Evolutionary conservation across 2,329 filamentous ascomycete genomes (phyloP).

Genomic region (Macrophomina pseudophaseolina): DNA sequence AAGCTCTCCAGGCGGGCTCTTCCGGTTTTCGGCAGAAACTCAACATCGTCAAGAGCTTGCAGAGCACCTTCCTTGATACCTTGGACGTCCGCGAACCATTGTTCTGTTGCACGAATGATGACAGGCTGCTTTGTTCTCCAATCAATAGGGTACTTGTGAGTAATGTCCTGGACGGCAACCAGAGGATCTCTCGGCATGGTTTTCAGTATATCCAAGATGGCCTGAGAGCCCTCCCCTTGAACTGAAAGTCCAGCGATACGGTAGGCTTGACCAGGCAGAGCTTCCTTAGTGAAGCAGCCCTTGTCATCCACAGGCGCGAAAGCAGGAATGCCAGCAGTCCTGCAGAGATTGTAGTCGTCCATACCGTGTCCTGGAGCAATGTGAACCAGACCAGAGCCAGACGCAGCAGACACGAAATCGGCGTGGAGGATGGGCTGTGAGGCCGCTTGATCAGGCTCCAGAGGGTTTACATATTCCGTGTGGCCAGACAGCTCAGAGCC

Average conservation of each 20-base stretch:
- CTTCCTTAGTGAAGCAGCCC: conserved; percentile 80
- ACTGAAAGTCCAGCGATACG: conserved; percentile 74
- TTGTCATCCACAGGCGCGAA: conserved; percentile 83
- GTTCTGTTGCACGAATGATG: conserved; percentile 87
- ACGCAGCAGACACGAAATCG: conserved; percentile 85
- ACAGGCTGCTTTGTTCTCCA: conserved; percentile 95
- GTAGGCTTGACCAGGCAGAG: conserved; percentile 72
- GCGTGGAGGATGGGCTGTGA: conserved; percentile 77
- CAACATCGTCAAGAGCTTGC: conserved; percentile 70
- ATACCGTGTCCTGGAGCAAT: conserved; percentile 93
- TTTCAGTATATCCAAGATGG: conserved; percentile 72
- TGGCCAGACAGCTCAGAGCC: conserved; percentile 68
- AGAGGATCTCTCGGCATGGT: conserved; percentile 27
- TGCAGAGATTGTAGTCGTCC: conserved; percentile 90
- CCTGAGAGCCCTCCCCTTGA: conserved; percentile 69
- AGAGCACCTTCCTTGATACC: conserved; percentile 79
- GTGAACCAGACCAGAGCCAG: conserved; percentile 96
- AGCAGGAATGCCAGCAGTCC: conserved; percentile 69
- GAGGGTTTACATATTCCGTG: conserved; percentile 60
- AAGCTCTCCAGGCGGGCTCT: conserved; percentile 81
- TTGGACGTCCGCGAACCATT: conserved; percentile 96
- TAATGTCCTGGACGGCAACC: conserved; percentile 8
- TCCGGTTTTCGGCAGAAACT: conserved; percentile 78
- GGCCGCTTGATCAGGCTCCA: conserved; percentile 64
- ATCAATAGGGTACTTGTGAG: conserved; percentile 96